These are phyloP conservation scores for Massarina eburnea DNA, from an alignment of 2,329 filamentous ascomycete genomes.

Conservation along the genomic window DNA sequence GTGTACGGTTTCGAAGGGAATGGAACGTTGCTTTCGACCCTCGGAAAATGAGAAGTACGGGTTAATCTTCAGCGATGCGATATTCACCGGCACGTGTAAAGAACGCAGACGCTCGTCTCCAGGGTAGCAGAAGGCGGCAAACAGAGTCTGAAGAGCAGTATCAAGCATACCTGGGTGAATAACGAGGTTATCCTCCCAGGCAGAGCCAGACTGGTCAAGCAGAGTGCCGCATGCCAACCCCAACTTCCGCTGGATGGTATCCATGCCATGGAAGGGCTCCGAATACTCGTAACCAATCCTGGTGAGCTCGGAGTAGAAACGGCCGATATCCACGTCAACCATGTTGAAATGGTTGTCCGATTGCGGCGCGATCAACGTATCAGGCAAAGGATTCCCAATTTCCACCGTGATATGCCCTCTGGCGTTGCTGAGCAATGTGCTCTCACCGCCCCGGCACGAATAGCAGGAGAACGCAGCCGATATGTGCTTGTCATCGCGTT, in stretches of 20 bases:
- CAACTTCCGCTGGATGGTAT: conserved; percentile 9
- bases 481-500: conserved; percentile 1
- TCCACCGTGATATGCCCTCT: conserved; percentile 4
- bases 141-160: conserved; percentile 31
- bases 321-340: conserved; percentile 2
- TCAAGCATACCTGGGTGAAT: conserved; percentile 36
- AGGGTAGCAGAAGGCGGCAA: conserved; percentile 33
- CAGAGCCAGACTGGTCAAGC: conserved; percentile 2
- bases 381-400: conserved; percentile 3
- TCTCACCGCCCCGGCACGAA: background rate
- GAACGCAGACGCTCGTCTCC: conserved; percentile 28
- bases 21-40: conserved; percentile 4
- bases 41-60: conserved; percentile 10
- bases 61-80: conserved; percentile 24
- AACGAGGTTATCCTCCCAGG: conserved; percentile 3
- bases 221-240: conserved; percentile 8
- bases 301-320: conserved; percentile 19
- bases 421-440: no score
- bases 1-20: conserved; percentile 1
- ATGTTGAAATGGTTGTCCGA: conserved; percentile 12
- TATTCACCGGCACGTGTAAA: conserved; percentile 22
- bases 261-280: conserved; percentile 9
- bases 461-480: conserved; percentile 1
- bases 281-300: conserved; percentile 24
- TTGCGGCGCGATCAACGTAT: conserved; percentile 5